Conservation (phyloP, 2,329 filamentous ascomycete genomes). For the Aspergillus pseudoterreus region DNA sequence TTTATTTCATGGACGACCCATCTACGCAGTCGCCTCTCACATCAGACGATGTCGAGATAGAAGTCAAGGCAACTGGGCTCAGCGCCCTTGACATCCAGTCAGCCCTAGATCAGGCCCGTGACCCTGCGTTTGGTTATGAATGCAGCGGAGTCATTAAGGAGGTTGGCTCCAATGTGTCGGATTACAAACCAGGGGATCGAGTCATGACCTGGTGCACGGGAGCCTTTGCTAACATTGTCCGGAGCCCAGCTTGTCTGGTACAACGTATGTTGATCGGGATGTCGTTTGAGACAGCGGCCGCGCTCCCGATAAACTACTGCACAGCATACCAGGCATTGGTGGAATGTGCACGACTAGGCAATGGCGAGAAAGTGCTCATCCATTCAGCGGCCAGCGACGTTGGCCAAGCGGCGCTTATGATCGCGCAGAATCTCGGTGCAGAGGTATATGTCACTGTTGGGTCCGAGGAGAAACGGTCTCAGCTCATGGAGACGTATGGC, state of each 20-base stretch:
- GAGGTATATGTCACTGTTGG: not conserved
- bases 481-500: not conserved
- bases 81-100: not conserved
- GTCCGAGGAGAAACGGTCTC: not conserved
- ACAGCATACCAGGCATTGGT: not conserved
- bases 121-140: not conserved
- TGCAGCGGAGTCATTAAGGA: not conserved
- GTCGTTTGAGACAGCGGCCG: not conserved
- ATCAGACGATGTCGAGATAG: not conserved
- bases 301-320: not conserved
- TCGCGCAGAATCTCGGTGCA: not conserved
- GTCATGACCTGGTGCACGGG: not conserved
- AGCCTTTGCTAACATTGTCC: not conserved
- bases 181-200: not conserved
- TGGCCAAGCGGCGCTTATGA: not conserved
- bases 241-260: not conserved
- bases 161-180: not conserved
- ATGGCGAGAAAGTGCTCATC: not conserved
- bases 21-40: not conserved
- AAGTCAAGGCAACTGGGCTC: not conserved
- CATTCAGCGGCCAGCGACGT: not conserved
- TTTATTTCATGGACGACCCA: not conserved
- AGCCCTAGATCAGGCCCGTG: not conserved
- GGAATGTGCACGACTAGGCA: not conserved
- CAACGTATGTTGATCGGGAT: not conserved